A percentile compares a stretch with the other conserved stretches of the same genome.
Conservation (phyloP, 2,329 filamentous ascomycete genomes). For the Colletotrichum higginsianum region DNA sequence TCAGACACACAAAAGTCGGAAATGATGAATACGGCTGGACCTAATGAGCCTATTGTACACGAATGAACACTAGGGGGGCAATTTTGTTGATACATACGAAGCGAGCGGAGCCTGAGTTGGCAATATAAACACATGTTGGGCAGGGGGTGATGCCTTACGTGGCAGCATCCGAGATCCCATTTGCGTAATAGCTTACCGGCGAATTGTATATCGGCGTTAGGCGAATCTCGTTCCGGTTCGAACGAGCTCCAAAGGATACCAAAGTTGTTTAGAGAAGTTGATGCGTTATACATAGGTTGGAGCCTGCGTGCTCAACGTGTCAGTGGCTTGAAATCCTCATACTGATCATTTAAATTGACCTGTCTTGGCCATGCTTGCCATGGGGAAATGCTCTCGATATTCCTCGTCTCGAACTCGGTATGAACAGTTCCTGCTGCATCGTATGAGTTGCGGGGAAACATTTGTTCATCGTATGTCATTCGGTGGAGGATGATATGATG, state of each 20-base stretch:
- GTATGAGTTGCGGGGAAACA: too few relatives aligned
- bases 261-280: constrained; percentile 34
- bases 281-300: neutral
- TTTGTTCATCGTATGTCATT: too few relatives aligned
- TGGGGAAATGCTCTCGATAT: neutral
- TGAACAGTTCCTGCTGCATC: too few relatives aligned
- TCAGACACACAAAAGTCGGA: neutral
- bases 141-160: constrained; percentile 11
- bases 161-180: constrained; percentile 11
- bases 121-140: constrained; percentile 24
- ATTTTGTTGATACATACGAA: constrained; percentile 32
- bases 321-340: neutral
- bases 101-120: constrained; percentile 10
- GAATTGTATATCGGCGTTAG: constrained; percentile 38
- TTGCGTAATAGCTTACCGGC: constrained; percentile 36
- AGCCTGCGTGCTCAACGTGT: neutral
- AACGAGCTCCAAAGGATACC: constrained; percentile 39
- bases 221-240: constrained; percentile 25
- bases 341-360: neutral
- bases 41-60: constrained; percentile 21
- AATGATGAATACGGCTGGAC: constrained; percentile 32
- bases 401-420: too few relatives aligned
- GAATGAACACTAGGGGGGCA: constrained; percentile 11
- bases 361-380: too few relatives aligned
- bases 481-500: too few relatives aligned